A percentile compares a stretch with the other conserved stretches of the same genome.
phyloP scores from a whole-genome alignment of 257 asterid species.

The Eucommia ulmoides region DNA sequence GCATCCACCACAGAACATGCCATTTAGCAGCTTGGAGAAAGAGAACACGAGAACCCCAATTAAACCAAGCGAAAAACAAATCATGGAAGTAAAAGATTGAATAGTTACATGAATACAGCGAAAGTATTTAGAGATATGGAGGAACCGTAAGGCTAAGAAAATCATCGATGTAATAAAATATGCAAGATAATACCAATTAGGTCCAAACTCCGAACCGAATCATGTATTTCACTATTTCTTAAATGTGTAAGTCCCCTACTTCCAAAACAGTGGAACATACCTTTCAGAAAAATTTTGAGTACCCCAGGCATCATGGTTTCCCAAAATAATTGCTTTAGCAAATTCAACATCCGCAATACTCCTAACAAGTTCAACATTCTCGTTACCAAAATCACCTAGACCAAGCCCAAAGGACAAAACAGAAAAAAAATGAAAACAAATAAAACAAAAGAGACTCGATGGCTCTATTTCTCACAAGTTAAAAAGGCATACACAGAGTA shows the following conservation, averaged over 20 bases:
- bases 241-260: neutral
- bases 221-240: too few species aligned
- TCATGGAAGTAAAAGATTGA: too few species aligned
- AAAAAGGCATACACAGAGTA: conserved; percentile 8
- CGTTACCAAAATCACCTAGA: conserved; percentile 98
- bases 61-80: too few species aligned
- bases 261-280: conserved; percentile 14
- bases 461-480: conserved; percentile 5
- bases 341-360: conserved; percentile 60
- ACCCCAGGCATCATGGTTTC: conserved; percentile 95
- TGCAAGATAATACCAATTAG: too few species aligned
- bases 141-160: too few species aligned
- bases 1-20: too few species aligned
- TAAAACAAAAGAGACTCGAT: neutral
- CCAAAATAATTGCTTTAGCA: conserved; percentile 72
- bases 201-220: too few species aligned
- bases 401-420: conserved; percentile 12
- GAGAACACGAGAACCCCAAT: too few species aligned
- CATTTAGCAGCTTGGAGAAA: too few species aligned
- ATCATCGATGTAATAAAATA: too few species aligned
- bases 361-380: conserved; percentile 63
- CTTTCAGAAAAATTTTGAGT: conserved; percentile 57
- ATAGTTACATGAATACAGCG: too few species aligned
- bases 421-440: conserved; percentile 11
- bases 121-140: too few species aligned